Percentiles rank a stretch among this genome's conserved stretches.
Evolutionary conservation across 2,329 filamentous ascomycete genomes (phyloP).

Genomic region (Arachnopeziza araneosa): DNA sequence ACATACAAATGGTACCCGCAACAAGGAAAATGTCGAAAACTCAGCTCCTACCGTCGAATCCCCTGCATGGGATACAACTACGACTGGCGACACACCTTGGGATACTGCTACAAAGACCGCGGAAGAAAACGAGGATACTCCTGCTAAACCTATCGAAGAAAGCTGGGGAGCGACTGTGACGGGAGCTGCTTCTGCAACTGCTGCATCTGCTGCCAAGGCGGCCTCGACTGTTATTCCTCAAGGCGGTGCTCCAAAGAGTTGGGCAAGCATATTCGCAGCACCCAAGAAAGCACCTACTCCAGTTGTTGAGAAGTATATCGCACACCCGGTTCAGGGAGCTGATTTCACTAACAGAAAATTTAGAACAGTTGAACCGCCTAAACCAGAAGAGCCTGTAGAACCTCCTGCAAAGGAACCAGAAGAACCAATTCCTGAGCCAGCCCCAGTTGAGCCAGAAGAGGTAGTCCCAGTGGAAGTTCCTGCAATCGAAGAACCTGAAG

Average conservation of each 20-base stretch:
- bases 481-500: slow-evolving; percentile 32
- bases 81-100: slow-evolving; percentile 35
- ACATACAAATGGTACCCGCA: slow-evolving; percentile 56
- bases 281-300: slow-evolving; percentile 44
- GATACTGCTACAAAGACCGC: slow-evolving; percentile 30
- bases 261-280: slow-evolving; percentile 68
- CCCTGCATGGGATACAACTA: slow-evolving; percentile 50
- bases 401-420: slow-evolving; percentile 36
- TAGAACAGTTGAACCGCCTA: slow-evolving; percentile 28
- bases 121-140: slow-evolving; percentile 24
- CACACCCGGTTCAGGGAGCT: slow-evolving; percentile 12
- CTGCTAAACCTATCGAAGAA: slow-evolving; percentile 14
- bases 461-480: slow-evolving; percentile 23
- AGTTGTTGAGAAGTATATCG: slow-evolving; percentile 25
- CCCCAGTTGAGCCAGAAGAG: slow-evolving; percentile 34
- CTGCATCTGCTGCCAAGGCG: slow-evolving; percentile 33
- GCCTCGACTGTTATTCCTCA: slow-evolving; percentile 34
- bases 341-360: slow-evolving; percentile 14
- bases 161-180: slow-evolving; percentile 31
- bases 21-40: slow-evolving; percentile 48
- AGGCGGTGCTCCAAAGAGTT: slow-evolving; percentile 50
- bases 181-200: slow-evolving; percentile 33
- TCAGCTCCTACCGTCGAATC: slow-evolving; percentile 69
- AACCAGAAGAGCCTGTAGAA: slow-evolving; percentile 43
- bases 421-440: slow-evolving; percentile 28